These are phyloP conservation scores for Ormosia semicastrata DNA, from an alignment of 306 rosid species.

Conservation along the genomic window DNA sequence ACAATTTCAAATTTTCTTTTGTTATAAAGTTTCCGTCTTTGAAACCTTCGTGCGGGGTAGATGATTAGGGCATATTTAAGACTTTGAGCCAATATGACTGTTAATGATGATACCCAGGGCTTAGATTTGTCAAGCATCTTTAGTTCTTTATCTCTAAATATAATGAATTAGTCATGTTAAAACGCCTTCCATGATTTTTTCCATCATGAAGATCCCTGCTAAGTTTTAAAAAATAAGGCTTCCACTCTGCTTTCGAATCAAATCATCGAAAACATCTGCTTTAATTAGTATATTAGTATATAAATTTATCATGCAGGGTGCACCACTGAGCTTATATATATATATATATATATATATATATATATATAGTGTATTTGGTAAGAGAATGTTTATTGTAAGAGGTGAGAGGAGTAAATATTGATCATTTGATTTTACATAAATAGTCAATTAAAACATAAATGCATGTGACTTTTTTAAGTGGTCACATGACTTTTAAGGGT, in stretches of 20 bases:
- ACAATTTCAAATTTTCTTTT: not conserved
- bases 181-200: conserved; percentile 11
- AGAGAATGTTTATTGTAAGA: too few species aligned
- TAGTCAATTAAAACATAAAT: too few species aligned
- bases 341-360: too few species aligned
- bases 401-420: too few species aligned
- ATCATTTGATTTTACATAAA: too few species aligned
- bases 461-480: too few species aligned
- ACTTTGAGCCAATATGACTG: conserved; percentile 4
- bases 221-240: not conserved
- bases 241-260: conserved; percentile 5
- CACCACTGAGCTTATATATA: not conserved
- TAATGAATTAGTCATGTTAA: not conserved
- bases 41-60: conserved; percentile 17
- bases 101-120: conserved; percentile 5
- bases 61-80: conserved; percentile 4
- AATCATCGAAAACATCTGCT: not conserved
- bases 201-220: conserved; percentile 27
- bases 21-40: not conserved
- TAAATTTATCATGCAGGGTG: not conserved
- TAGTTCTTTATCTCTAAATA: not conserved
- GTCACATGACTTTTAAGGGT: too few species aligned
- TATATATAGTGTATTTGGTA: too few species aligned
- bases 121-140: conserved; percentile 12
- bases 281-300: not conserved